Conservation (phyloP, 257 asterid species). For the Rauvolfia tetraphylla region DNA sequence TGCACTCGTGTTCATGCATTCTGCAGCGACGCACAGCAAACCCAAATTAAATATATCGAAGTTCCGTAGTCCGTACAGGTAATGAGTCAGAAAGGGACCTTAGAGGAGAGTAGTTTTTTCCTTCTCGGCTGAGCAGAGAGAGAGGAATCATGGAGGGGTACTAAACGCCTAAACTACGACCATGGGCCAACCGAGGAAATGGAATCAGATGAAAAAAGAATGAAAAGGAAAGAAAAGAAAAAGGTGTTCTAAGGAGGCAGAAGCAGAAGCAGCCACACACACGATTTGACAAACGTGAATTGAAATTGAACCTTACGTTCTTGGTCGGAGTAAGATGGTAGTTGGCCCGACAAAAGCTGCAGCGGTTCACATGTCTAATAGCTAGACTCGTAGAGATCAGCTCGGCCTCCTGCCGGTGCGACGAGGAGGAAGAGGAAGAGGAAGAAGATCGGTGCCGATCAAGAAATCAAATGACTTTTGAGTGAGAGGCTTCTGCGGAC, state of each 20-base stretch:
- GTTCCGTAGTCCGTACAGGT: conserved; percentile 24
- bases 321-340: conserved; percentile 34
- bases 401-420: not conserved
- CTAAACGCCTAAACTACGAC: not conserved
- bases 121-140: too few relatives aligned
- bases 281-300: conserved; percentile 18
- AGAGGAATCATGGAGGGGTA: not conserved
- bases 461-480: not conserved
- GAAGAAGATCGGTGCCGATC: not conserved
- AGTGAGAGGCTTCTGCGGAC: not conserved
- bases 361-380: conserved; percentile 23
- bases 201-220: not conserved
- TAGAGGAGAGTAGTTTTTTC: too few relatives aligned
- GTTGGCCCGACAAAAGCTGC: conserved; percentile 49
- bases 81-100: conserved; percentile 5
- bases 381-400: not conserved
- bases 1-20: not conserved
- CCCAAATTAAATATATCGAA: conserved; percentile 9
- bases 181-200: conserved; percentile 2
- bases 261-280: not conserved
- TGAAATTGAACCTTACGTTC: conserved; percentile 23
- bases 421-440: not conserved
- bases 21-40: not conserved
- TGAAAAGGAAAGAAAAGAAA: not conserved
- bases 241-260: not conserved